Conservation (phyloP, 2,329 filamentous ascomycete genomes). For the Fusarium musae region DNA sequence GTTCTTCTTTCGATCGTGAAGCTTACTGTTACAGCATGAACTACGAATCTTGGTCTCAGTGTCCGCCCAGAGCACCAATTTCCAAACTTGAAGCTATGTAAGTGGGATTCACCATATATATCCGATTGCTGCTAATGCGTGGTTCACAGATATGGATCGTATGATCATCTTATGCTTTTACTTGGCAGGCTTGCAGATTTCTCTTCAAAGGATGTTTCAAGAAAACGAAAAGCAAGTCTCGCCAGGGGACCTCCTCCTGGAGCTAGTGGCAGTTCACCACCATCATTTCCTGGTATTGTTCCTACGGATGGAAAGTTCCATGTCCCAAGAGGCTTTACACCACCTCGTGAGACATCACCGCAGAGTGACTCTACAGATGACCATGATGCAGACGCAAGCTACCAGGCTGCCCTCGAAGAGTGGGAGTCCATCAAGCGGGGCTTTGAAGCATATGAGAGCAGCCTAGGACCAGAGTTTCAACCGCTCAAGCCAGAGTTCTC, state of each 20-base stretch:
- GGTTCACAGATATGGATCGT: conserved; percentile 78
- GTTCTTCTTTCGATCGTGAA: background rate
- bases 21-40: conserved; percentile 70
- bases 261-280: conserved; percentile 47
- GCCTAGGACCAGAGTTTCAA: conserved; percentile 80
- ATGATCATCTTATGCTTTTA: conserved; percentile 86
- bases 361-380: conserved; percentile 60
- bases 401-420: conserved; percentile 77
- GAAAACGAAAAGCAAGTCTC: conserved; percentile 75
- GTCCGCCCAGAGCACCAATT: conserved; percentile 83
- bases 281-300: conserved; percentile 67
- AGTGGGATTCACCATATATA: conserved; percentile 44
- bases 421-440: conserved; percentile 81
- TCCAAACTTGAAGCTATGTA: conserved; percentile 79
- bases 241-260: conserved; percentile 46
- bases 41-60: conserved; percentile 84
- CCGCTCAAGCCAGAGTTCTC: conserved; percentile 76
- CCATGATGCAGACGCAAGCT: conserved; percentile 70
- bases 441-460: conserved; percentile 72
- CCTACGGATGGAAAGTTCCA: conserved; percentile 62
- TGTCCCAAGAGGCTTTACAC: conserved; percentile 65
- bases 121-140: conserved; percentile 39
- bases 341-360: conserved; percentile 58
- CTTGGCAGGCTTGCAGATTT: conserved; percentile 85
- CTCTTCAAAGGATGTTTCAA: conserved; percentile 76